Percentiles rank a stretch among this genome's conserved stretches.
Conservation (phyloP, 2,329 filamentous ascomycete genomes). For the Arthroderma sp. region DNA sequence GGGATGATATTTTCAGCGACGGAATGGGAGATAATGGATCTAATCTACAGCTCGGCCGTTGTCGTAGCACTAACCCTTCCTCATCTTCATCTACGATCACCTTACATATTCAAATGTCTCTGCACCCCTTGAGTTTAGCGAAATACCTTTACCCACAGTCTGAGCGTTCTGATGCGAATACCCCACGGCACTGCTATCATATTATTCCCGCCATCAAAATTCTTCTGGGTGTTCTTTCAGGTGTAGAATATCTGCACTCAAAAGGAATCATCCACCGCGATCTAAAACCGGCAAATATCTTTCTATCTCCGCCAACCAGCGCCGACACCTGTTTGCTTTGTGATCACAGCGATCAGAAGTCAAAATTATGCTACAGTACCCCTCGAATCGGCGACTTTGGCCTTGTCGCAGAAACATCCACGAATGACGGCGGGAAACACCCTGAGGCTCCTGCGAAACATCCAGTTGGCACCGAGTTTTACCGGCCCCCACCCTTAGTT, state of each 20-base stretch:
- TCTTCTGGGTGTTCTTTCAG: conserved; percentile 47
- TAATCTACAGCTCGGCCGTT: conserved; percentile 19
- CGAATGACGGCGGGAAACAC: conserved; percentile 17
- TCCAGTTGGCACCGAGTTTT: conserved; percentile 49
- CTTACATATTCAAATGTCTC: conserved; percentile 56
- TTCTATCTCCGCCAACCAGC: conserved; percentile 36
- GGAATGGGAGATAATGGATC: conserved; percentile 25
- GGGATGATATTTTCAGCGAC: conserved; percentile 31
- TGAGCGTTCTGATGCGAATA: conserved; percentile 10
- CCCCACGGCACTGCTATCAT: conserved; percentile 49
- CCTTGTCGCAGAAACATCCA: conserved; percentile 44
- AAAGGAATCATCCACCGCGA: conserved; percentile 52
- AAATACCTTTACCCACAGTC: conserved; percentile 39
- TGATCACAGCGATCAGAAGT: conserved; percentile 10
- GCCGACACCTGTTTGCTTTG: conserved; percentile 37
- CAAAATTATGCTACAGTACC: conserved; percentile 29
- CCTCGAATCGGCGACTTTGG: conserved; percentile 58
- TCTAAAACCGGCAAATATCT: conserved; percentile 56
- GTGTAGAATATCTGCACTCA: conserved; percentile 51
- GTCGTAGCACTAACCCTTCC: conserved; percentile 2
- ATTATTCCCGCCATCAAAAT: conserved; percentile 43
- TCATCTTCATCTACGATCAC: conserved; percentile 24
- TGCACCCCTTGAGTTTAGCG: conserved; percentile 49
- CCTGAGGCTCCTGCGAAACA: conserved; percentile 15
- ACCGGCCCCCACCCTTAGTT: conserved; percentile 37